These are phyloP conservation scores for Aspergillus quadricinctus DNA, from an alignment of 2,329 filamentous ascomycete genomes.

Conservation along the genomic window DNA sequence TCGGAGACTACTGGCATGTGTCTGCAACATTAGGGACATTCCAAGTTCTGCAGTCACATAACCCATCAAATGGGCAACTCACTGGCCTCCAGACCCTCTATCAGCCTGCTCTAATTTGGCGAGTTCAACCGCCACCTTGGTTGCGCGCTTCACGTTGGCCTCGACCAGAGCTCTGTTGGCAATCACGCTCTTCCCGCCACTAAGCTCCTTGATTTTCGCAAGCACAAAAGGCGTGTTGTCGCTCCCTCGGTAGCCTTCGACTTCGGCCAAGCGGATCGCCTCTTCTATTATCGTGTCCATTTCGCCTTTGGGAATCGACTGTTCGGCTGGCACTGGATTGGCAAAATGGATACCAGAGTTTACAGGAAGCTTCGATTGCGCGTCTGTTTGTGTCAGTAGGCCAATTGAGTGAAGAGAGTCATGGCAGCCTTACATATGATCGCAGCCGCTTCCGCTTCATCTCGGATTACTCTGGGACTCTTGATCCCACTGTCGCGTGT, in stretches of 20 bases:
- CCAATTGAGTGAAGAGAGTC: background rate
- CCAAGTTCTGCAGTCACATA: slow-evolving; percentile 6
- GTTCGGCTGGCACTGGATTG: slow-evolving; percentile 73
- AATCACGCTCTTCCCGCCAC: slow-evolving; percentile 62
- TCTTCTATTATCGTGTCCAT: slow-evolving; percentile 67
- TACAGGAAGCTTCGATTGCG: slow-evolving; percentile 68
- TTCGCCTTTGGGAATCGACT: slow-evolving; percentile 64
- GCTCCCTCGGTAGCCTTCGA: slow-evolving; percentile 65
- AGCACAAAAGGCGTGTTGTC: slow-evolving; percentile 84
- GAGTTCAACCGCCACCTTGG: slow-evolving; percentile 61
- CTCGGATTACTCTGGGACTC: slow-evolving; percentile 70
- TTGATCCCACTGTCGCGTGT: slow-evolving; percentile 77
- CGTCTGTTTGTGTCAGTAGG: slow-evolving; percentile 44
- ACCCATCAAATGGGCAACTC: slow-evolving; percentile 28
- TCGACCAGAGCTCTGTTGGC: slow-evolving; percentile 71
- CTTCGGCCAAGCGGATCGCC: slow-evolving; percentile 61
- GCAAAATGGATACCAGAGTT: slow-evolving; percentile 81
- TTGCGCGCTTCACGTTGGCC: slow-evolving; percentile 62
- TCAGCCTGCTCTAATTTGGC: slow-evolving; percentile 48
- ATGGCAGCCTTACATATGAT: slow-evolving; percentile 62
- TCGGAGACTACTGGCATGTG: slow-evolving; percentile 32
- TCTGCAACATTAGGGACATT: slow-evolving; percentile 36
- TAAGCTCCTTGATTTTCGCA: slow-evolving; percentile 72
- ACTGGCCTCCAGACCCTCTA: slow-evolving; percentile 29
- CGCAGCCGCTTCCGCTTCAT: slow-evolving; percentile 79